Evolutionary conservation across 805 yeast genomes (phyloP).

Genomic region (Teunomyces barrocoloradensis): DNA sequence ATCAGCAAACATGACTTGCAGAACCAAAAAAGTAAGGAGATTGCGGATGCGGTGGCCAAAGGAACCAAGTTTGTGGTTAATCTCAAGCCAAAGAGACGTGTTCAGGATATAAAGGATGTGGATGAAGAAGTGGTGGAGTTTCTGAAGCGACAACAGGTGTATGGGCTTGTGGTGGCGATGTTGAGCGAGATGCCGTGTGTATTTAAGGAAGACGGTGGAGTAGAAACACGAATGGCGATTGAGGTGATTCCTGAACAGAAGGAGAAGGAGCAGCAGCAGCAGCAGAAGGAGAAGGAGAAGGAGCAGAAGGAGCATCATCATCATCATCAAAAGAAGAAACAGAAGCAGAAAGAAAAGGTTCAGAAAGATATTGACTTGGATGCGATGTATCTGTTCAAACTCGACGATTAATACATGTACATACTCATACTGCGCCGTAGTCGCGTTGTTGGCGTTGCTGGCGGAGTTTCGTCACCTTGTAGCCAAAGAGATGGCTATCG

Average conservation of each 20-base stretch:
- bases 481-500: conserved; percentile 40
- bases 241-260: conserved; percentile 12
- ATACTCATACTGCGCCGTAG: conserved; percentile 27
- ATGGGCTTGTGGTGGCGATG: conserved; percentile 22
- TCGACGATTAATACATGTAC: conserved; percentile 27
- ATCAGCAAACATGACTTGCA: conserved; percentile 51
- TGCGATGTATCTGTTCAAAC: conserved; percentile 38
- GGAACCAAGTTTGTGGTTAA: conserved; percentile 1
- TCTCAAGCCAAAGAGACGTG: conserved; percentile 1
- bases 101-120: conserved; percentile 5
- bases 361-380: conserved; percentile 30
- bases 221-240: conserved; percentile 24
- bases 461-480: conserved; percentile 38
- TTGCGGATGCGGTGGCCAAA: conserved; percentile 13
- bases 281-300: conserved; percentile 1
- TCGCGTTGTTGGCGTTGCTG: conserved; percentile 17
- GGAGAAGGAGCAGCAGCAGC: conserved; percentile 3
- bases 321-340: too few species aligned
- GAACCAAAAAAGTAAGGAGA: conserved; percentile 53
- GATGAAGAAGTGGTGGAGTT: conserved; percentile 6
- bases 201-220: conserved; percentile 24
- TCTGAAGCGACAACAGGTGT: conserved; percentile 10
- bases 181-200: conserved; percentile 31
- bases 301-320: too few species aligned
- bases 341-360: too few species aligned